phyloP scores from a whole-genome alignment of 257 asterid species.

The Leonotis leonurus region DNA sequence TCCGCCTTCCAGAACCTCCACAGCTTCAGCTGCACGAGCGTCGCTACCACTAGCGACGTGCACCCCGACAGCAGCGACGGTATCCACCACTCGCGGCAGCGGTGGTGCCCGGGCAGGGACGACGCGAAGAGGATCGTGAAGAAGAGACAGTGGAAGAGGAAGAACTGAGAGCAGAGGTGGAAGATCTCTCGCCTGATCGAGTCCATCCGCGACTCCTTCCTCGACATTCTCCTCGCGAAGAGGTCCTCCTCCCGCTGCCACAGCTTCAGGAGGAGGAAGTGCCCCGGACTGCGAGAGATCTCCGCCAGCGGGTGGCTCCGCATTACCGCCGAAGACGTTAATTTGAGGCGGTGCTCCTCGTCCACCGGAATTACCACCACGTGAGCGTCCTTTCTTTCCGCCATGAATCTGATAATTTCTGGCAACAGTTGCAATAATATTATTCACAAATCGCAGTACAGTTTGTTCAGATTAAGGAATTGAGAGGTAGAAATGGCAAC shows the following conservation, averaged over 20 bases:
- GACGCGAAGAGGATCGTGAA: slow-evolving; percentile 60
- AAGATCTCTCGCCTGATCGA: slow-evolving; percentile 54
- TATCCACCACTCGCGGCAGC: slow-evolving; percentile 72
- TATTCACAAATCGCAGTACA: background rate
- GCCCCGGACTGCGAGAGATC: slow-evolving; percentile 3
- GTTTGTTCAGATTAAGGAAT: background rate
- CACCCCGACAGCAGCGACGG: slow-evolving; percentile 41
- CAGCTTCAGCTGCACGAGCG: slow-evolving; percentile 62
- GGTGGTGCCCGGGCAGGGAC: background rate
- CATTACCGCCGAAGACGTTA: background rate
- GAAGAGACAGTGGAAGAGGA: slow-evolving; percentile 66
- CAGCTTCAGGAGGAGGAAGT: slow-evolving; percentile 86
- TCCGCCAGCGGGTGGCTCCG: too few species aligned
- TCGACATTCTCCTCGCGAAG: slow-evolving; percentile 17
- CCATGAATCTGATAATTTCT: slow-evolving; percentile 30
- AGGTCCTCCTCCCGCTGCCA: slow-evolving; percentile 82
- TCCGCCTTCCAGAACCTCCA: slow-evolving; percentile 72
- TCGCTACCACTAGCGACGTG: slow-evolving; percentile 41
- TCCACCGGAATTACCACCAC: slow-evolving; percentile 67
- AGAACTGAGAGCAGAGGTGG: slow-evolving; percentile 66
- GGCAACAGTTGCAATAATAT: background rate
- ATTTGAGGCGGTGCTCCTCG: slow-evolving; percentile 53
- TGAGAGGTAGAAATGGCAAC: background rate
- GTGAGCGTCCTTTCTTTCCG: slow-evolving; percentile 52
- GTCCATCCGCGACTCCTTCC: slow-evolving; percentile 30